Evolutionary conservation across 2,329 filamentous ascomycete species (phyloP).

Genomic region (Botrytis sinoallii): DNA sequence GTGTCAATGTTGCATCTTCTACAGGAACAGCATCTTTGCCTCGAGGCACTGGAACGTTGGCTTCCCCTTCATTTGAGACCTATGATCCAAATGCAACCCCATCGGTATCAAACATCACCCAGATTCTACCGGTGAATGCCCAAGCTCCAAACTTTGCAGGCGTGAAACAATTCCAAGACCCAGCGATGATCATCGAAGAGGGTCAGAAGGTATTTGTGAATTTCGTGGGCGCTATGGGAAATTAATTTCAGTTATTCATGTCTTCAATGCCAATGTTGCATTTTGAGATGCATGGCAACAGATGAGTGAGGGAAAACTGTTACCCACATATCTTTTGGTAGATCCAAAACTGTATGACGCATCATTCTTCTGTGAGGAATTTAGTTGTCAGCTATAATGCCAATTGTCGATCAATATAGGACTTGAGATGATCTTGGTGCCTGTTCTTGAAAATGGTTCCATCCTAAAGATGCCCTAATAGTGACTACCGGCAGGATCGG

Average conservation of each 20-base stretch:
- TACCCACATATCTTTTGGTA: not conserved
- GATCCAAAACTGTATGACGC: constrained; percentile 4
- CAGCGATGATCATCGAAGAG: constrained; percentile 30
- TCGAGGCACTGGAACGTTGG: not conserved
- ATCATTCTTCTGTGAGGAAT: not conserved
- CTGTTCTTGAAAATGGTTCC: not conserved
- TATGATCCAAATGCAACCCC: constrained; percentile 21
- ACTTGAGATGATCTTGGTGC: not conserved
- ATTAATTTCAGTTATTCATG: not conserved
- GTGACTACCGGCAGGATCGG: not conserved
- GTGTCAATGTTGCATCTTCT: constrained; percentile 9
- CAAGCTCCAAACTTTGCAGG: constrained; percentile 24
- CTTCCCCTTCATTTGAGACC: not conserved
- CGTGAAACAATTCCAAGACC: constrained; percentile 24
- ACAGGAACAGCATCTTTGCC: constrained; percentile 10
- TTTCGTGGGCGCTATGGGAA: constrained; percentile 7
- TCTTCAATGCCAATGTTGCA: not conserved
- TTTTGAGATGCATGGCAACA: not conserved
- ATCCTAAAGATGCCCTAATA: not conserved
- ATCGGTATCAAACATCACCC: constrained; percentile 19
- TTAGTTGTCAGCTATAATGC: not conserved
- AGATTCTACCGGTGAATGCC: constrained; percentile 27
- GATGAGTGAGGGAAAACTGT: no score
- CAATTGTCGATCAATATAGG: not conserved
- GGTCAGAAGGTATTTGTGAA: constrained; percentile 27